Base-by-base conservation (phyloP, 768 basidiomycete genomes). In the Tremella fuciformis region DNA sequence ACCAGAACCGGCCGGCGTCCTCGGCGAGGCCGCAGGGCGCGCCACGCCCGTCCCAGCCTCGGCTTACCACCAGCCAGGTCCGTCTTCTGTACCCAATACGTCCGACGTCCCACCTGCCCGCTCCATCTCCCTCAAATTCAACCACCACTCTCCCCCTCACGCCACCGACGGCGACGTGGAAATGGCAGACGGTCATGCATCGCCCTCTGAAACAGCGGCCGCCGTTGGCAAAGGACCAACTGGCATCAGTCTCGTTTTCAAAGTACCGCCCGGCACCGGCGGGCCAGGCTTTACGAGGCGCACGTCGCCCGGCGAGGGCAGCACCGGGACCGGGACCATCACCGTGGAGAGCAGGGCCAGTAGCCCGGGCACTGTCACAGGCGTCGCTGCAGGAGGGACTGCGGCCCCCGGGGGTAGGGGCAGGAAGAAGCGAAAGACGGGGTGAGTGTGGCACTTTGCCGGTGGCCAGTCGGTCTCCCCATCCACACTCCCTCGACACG, bases 381-480 rank as follows among this genome's bases (percentile, higher is more conserved):
- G 6, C 15, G n/a, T 4, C 42, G 42, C 16, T 50, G 26, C 25
- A 6, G 26, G 19, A 8, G 15, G 22, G 49, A 22, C 19, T 21
- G 49, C 16, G 49, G 19, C 26, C 22, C n/a, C 49, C 16, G 49
- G 16, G 16, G 49, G 49, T n/a, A n/a, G 19, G 19, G 49, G 21
- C 21, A 22, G 26, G 46, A 66, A 55, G 61, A 59, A 55, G 48
- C 41, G 56, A 18, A 62, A 47, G 47, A 25, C 39, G 42, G 58
- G 55, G 65, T 62, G 55, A 66, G 65, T 61, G 48, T 52, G 39
- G 40, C 39, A 53, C 49, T 51, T 9, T 8, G 15, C 50, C 16
- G 34, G 50, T 39, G 48, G 47, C 55, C 18, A 16, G 41, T 22
- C 41, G 7, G 8, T 19, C 49, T 50, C 16, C 26, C 25, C 19